Conservation (phyloP, 495 filamentous ascomycete species). For the Aspergillus heteromorphus region DNA sequence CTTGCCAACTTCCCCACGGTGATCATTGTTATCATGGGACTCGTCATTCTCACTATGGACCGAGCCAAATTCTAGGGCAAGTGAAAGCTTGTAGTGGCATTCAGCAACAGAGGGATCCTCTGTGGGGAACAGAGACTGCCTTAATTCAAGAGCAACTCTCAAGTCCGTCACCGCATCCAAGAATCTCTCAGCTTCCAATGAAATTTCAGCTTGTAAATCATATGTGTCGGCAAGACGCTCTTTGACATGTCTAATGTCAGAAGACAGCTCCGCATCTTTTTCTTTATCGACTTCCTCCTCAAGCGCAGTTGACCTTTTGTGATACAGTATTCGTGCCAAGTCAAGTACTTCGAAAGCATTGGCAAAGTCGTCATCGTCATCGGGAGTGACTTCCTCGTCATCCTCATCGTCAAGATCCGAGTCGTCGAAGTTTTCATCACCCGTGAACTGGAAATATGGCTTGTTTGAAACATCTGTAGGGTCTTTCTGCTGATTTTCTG, state of each 20-base stretch:
- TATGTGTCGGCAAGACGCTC: constrained; percentile 86
- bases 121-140: constrained; percentile 66
- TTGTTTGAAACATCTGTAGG: constrained; percentile 47
- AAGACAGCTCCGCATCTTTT: constrained; percentile 47
- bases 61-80: constrained; percentile 89
- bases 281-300: constrained; percentile 43
- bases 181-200: constrained; percentile 88
- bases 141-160: constrained; percentile 66
- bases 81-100: constrained; percentile 90
- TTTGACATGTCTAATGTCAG: constrained; percentile 57
- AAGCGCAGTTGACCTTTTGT: constrained; percentile 50
- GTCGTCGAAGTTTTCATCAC: constrained; percentile 86
- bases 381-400: constrained; percentile 40
- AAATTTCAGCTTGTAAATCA: constrained; percentile 89
- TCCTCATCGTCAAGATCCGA: constrained; percentile 65
- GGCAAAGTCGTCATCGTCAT: constrained; percentile 86
- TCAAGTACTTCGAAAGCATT: constrained; percentile 91
- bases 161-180: constrained; percentile 74
- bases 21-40: constrained; percentile 20
- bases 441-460: constrained; percentile 83
- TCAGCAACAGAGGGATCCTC: constrained; percentile 84
- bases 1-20: constrained; percentile 52
- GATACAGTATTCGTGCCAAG: constrained; percentile 75
- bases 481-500: constrained; percentile 17
- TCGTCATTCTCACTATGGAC: constrained; percentile 59